These are phyloP conservation scores for Clavispora phyllophila DNA, from an alignment of 805 yeast species.

Conservation along the genomic window DNA sequence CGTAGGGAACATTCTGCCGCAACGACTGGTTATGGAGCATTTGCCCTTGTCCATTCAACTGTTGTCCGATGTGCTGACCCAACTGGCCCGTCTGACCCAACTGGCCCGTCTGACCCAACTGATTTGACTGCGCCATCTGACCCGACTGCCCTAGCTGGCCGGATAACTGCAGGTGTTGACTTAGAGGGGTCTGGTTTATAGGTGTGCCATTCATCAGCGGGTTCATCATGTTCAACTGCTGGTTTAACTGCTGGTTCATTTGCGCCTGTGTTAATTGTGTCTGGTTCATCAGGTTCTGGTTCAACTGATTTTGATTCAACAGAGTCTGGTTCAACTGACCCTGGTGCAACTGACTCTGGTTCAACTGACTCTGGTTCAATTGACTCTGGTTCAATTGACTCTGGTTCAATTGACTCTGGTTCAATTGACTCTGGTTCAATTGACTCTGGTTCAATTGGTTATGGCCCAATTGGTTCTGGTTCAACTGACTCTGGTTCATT, in stretches of 20 bases:
- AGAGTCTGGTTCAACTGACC: not conserved
- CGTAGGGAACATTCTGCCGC: conserved; percentile 7
- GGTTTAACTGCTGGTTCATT: not conserved
- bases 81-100: not conserved
- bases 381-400: not conserved
- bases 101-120: no score
- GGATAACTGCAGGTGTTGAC: not conserved
- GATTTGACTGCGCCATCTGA: not conserved
- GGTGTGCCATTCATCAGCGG: not conserved
- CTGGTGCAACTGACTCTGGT: not conserved
- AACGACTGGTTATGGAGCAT: conserved; percentile 9
- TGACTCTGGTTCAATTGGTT: not conserved
- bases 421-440: not conserved
- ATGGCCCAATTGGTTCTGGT: not conserved
- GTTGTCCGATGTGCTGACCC: not conserved
- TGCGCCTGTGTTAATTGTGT: not conserved
- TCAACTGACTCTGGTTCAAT: not conserved
- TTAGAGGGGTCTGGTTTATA: not conserved
- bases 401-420: not conserved
- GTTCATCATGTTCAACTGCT: not conserved
- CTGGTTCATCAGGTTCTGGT: not conserved
- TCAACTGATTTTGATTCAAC: not conserved
- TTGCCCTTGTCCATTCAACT: conserved; percentile 3
- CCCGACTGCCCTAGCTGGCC: not conserved
- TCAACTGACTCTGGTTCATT: not conserved